Percentiles rank a stretch among this genome's conserved stretches.
phyloP scores from a whole-genome alignment of 352 stramenopile species.

The Phytophthora capsici region DNA sequence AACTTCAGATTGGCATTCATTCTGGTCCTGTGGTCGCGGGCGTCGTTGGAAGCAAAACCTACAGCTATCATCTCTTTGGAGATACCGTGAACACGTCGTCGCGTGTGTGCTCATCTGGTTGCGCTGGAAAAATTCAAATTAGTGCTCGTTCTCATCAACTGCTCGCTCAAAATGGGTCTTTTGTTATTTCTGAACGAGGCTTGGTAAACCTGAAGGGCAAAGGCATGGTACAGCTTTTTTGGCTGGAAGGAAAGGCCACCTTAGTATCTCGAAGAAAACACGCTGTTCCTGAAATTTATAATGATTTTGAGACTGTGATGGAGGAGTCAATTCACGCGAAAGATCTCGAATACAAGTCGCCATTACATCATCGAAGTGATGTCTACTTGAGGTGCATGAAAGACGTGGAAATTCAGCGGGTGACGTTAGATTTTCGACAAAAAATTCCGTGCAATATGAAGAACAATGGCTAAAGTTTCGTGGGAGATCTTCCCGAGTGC shows the following conservation, averaged over 20 bases:
- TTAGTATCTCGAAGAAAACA: slow-evolving; percentile 12
- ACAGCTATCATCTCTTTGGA: slow-evolving; percentile 88
- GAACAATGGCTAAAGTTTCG: slow-evolving; percentile 1
- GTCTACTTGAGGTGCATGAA: slow-evolving; percentile 72
- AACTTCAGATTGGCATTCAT: slow-evolving; percentile 88
- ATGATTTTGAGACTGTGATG: slow-evolving; percentile 46
- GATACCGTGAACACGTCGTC: slow-evolving; percentile 87
- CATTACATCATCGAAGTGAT: slow-evolving; percentile 53
- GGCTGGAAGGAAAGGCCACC: slow-evolving; percentile 64
- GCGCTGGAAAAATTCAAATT: slow-evolving; percentile 73
- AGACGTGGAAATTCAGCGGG: slow-evolving; percentile 57
- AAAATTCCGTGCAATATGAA: slow-evolving; percentile 22
- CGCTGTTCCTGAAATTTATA: slow-evolving; percentile 39
- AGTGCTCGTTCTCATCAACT: slow-evolving; percentile 62
- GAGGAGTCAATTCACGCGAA: slow-evolving; percentile 63
- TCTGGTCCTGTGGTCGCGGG: slow-evolving; percentile 79
- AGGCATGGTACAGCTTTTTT: slow-evolving; percentile 70
- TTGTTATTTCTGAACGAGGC: slow-evolving; percentile 65
- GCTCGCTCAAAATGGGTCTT: slow-evolving; percentile 49
- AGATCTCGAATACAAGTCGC: slow-evolving; percentile 36
- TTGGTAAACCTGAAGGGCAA: slow-evolving; percentile 81
- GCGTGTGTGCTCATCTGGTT: slow-evolving; percentile 76
- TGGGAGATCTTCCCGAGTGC: slow-evolving; percentile 5
- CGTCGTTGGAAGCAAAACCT: slow-evolving; percentile 82
- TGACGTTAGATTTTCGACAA: slow-evolving; percentile 56